Conservation (phyloP, 345 rosid species). For the Syzygium jambos region DNA sequence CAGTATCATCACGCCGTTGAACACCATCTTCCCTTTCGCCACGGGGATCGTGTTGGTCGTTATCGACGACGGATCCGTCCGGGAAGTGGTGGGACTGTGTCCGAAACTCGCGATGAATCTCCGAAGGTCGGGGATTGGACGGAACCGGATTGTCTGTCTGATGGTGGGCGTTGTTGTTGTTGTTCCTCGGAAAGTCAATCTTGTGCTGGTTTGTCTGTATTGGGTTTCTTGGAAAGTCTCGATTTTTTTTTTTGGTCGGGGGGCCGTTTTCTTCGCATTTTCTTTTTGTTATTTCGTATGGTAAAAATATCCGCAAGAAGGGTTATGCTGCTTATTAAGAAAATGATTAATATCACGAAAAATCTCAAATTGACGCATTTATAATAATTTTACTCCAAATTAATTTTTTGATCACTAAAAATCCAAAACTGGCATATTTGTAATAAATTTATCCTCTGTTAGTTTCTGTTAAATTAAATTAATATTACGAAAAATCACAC, state of each 20-base stretch:
- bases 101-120: neutral
- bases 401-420: too few relatives aligned
- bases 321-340: neutral
- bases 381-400: too few relatives aligned
- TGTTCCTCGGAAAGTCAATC: neutral
- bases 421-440: too few relatives aligned
- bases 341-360: too few relatives aligned
- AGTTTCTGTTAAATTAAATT: too few relatives aligned
- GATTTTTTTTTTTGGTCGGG: neutral
- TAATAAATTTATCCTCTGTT: too few relatives aligned
- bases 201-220: neutral
- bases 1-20: conserved; percentile 29
- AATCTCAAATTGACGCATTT: too few relatives aligned
- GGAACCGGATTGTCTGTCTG: neutral
- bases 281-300: neutral
- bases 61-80: neutral
- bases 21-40: conserved; percentile 31
- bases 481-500: too few relatives aligned
- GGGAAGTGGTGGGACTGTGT: neutral
- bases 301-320: neutral
- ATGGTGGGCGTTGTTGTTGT: neutral
- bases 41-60: neutral
- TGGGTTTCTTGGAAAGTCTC: neutral
- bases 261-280: neutral
- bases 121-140: neutral